These are phyloP conservation scores for Prinsepia uniflora DNA, from an alignment of 306 rosid species.

Conservation along the genomic window DNA sequence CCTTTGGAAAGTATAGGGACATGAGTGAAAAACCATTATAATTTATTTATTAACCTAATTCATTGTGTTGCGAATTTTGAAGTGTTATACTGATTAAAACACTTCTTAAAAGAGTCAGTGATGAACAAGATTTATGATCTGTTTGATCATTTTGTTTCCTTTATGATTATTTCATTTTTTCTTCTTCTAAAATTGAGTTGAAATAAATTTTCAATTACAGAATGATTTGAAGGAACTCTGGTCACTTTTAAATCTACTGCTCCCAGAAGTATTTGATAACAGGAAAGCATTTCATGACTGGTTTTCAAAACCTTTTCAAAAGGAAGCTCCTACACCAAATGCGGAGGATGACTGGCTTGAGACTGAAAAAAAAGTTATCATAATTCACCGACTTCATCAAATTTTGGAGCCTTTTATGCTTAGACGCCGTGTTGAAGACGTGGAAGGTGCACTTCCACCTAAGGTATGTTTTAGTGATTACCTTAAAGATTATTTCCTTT, in stretches of 20 bases:
- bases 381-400: slow-evolving; percentile 97
- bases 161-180: slow-evolving; percentile 4
- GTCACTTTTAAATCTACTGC: slow-evolving; percentile 97
- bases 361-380: slow-evolving; percentile 94
- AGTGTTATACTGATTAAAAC: not conserved
- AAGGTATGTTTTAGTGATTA: slow-evolving; percentile 54
- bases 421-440: slow-evolving; percentile 97
- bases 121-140: not conserved
- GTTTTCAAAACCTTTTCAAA: slow-evolving; percentile 98
- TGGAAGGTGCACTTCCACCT: slow-evolving; percentile 95
- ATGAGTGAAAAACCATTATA: not conserved
- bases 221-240: slow-evolving; percentile 98
- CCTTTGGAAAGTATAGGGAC: not conserved
- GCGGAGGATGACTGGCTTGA: slow-evolving; percentile 98
- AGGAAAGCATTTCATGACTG: slow-evolving; percentile 96
- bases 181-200: slow-evolving; percentile 7
- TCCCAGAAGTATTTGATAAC: slow-evolving; percentile 97
- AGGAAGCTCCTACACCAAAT: slow-evolving; percentile 68
- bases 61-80: not conserved
- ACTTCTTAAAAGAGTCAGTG: not conserved
- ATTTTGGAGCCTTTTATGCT: slow-evolving; percentile 99
- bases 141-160: slow-evolving; percentile 10
- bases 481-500: slow-evolving; percentile 16
- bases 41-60: not conserved
- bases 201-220: slow-evolving; percentile 47